Percentiles rank a stretch among this genome's conserved stretches.
Conservation (phyloP, 371 early-diverging fungal genomes). For the Basidiobolus meristosporus region DNA sequence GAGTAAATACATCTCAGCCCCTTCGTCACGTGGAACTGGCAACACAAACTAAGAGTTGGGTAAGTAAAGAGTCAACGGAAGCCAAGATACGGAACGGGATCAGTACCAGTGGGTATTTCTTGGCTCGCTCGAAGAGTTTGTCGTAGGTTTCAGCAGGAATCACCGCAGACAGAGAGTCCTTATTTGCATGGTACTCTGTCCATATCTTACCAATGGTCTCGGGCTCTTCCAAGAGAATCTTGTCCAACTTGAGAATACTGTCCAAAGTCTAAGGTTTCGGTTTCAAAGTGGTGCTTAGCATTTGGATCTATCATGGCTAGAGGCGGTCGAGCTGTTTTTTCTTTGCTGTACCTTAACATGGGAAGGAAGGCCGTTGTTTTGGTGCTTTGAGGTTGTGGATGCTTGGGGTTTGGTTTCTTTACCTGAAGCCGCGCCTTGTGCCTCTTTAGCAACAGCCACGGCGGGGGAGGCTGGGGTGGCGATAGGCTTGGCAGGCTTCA, state of each 20-base stretch:
- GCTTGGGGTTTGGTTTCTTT: neutral
- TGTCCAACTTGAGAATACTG: slow-evolving; percentile 58
- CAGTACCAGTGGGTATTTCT: slow-evolving; percentile 57
- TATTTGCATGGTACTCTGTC: slow-evolving; percentile 56
- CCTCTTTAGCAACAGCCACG: neutral
- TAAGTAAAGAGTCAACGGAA: too few relatives aligned
- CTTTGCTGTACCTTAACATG: neutral
- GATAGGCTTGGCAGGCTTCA: neutral
- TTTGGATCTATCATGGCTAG: neutral
- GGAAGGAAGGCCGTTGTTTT: neutral
- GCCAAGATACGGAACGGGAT: too few relatives aligned
- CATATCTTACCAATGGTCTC: slow-evolving; percentile 60
- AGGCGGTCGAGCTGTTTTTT: too few relatives aligned
- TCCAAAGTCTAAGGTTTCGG: slow-evolving; percentile 31
- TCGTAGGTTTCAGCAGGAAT: slow-evolving; percentile 53
- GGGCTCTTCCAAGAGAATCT: slow-evolving; percentile 30
- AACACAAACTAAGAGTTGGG: slow-evolving; percentile 62
- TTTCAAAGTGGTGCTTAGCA: neutral
- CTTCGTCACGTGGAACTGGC: slow-evolving; percentile 65
- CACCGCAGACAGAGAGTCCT: slow-evolving; percentile 51
- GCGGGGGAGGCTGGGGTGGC: neutral
- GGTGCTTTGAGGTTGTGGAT: too few relatives aligned
- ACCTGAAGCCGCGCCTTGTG: neutral
- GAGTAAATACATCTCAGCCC: slow-evolving; percentile 72
- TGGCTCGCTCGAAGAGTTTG: slow-evolving; percentile 34